phyloP scores from a whole-genome alignment of 2,329 filamentous ascomycete genomes.

The Phaeosphaeria sp. region DNA sequence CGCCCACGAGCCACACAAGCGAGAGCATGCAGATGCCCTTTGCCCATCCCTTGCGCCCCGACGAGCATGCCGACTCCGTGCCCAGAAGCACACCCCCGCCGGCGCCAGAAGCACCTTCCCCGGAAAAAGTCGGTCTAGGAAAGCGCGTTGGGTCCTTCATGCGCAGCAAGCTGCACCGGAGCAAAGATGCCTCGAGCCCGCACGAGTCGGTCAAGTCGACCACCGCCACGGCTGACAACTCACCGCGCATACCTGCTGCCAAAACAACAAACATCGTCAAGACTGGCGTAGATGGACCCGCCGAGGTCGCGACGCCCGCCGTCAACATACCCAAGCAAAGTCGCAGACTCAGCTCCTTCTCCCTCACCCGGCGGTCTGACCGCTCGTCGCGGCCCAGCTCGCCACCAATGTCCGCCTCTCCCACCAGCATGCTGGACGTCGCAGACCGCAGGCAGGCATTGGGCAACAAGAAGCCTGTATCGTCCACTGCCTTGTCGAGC shows the following conservation, averaged over 20 bases:
- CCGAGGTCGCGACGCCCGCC: conserved; percentile 28
- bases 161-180: conserved; percentile 32
- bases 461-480: conserved; percentile 28
- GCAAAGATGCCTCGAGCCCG: conserved; percentile 12
- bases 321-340: conserved; percentile 33
- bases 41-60: conserved; percentile 37
- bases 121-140: conserved; percentile 37
- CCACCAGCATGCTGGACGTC: conserved; percentile 37
- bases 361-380: conserved; percentile 47
- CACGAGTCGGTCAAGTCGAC: conserved; percentile 4
- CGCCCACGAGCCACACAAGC: conserved; percentile 46
- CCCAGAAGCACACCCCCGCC: conserved; percentile 9
- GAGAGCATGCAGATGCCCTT: conserved; percentile 33
- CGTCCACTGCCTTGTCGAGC: conserved; percentile 37
- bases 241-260: conserved; percentile 9
- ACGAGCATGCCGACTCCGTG: conserved; percentile 29
- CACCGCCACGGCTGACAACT: conserved; percentile 4
- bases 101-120: conserved; percentile 11
- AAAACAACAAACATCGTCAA: conserved; percentile 34
- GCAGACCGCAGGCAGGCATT: conserved; percentile 15
- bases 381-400: conserved; percentile 46
- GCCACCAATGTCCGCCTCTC: conserved; percentile 46
- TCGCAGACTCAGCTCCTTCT: conserved; percentile 46
- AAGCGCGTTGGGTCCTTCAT: conserved; percentile 44
- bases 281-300: conserved; percentile 36